Evolutionary conservation across 2,329 filamentous ascomycete species (phyloP), one percentile per base, ranked within the genome.

Genomic region (Pseudogymnoascus sp.): DNA sequence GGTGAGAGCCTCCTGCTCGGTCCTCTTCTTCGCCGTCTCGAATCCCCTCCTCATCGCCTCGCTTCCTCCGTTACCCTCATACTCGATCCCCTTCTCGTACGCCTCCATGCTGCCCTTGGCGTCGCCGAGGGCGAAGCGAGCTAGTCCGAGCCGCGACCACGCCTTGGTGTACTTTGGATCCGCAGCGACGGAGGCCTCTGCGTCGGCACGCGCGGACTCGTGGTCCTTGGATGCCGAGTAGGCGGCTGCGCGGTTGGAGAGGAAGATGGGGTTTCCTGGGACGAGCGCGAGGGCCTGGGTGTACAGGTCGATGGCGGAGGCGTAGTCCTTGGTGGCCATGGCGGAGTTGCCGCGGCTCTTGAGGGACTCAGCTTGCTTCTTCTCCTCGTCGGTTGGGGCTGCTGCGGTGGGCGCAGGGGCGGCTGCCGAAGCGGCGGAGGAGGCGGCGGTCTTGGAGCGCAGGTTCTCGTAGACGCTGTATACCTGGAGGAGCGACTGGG

Each of bases 31-130:
- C 62, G 93, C 93, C 14, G 95, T 97, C 84, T 97, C 93, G 74
- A 85, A 95, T 18, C 95, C 95, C 79, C 93, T 96, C 82, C 92
- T 93, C 95, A 97, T 97, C 65, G 93, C 92, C 14, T 97, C 93
- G 69, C 90, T 96, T 66, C 95, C 95, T 62, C 95, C 95, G 73
- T 87, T 95, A 61, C 95, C 93, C 77, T 99, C 95, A 67, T 91
- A 85, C 74, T 96, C 90, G 73, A 99, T 97, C 62, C 95, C 95
- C 75, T 90, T 85, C 77, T 88, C 80, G 78, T 99, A 99, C 16
- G 95, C 95, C 71, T 97, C 93, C 88, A 97, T 96, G 67, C 90
- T 88, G 60, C 91, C 95, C 77, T 88, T 88, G 63, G 91, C 88
- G 73, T 99, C 93, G 36, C 93, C 93, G 61, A 97, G 84, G 14